Evolutionary conservation across 345 rosid genomes (phyloP).

Genomic region (Moringa oleifera): DNA sequence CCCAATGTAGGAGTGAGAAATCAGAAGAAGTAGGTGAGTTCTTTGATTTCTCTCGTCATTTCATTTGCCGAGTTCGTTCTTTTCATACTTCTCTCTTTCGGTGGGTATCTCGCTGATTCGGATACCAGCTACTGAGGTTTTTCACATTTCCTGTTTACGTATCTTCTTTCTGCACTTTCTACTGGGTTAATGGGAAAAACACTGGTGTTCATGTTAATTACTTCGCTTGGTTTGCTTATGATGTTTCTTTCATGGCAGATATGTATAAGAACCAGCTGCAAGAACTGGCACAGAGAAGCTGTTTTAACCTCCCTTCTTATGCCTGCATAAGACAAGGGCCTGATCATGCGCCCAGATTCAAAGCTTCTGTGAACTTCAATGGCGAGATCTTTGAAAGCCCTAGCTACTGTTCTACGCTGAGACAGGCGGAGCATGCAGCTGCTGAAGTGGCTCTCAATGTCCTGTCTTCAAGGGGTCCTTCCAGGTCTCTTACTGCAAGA

Average conservation of each 20-base stretch:
- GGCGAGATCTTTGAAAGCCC: conserved; percentile 69
- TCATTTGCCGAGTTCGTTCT: conserved; percentile 6
- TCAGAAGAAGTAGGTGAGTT: conserved; percentile 32
- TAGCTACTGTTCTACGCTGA: conserved; percentile 44
- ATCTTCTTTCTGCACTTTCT: neutral
- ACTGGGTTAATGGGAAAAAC: neutral
- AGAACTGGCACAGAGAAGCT: conserved; percentile 77
- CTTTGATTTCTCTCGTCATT: conserved; percentile 11
- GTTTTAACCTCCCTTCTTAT: conserved; percentile 73
- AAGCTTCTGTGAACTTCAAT: conserved; percentile 71
- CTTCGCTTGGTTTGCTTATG: conserved; percentile 10
- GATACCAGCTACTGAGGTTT: neutral
- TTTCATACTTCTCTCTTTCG: conserved; percentile 3
- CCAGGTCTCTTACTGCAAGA: conserved; percentile 61
- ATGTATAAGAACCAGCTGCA: conserved; percentile 77
- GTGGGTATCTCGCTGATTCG: conserved; percentile 2
- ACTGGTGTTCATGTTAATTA: neutral
- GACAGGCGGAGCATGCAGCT: conserved; percentile 77
- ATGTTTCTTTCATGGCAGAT: conserved; percentile 19
- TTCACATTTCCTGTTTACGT: neutral
- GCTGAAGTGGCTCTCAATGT: conserved; percentile 63
- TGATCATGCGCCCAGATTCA: conserved; percentile 80
- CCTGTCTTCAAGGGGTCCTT: conserved; percentile 55
- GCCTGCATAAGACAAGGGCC: conserved; percentile 68
- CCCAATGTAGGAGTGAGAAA: conserved; percentile 26